Evolutionary conservation across 2,329 filamentous ascomycete genomes (phyloP).

Genomic region (Hymenoscyphus infarciens): DNA sequence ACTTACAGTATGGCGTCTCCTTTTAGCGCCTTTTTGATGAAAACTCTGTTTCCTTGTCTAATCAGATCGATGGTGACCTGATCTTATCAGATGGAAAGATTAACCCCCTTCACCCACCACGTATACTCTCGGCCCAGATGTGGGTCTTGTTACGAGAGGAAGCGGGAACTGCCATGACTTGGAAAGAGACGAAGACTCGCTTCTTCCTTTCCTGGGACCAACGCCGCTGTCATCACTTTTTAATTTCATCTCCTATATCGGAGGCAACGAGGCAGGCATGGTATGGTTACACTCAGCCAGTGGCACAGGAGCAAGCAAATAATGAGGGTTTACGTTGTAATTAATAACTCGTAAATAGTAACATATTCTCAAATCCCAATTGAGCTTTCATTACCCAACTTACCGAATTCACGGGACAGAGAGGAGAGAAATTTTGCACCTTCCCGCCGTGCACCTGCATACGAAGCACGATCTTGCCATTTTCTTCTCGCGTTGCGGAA

Average conservation of each 20-base stretch:
- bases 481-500: neutral
- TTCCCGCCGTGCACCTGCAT: neutral
- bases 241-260: neutral
- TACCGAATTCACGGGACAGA: neutral
- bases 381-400: neutral
- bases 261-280: neutral
- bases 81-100: neutral
- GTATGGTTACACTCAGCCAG: neutral
- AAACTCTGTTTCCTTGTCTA: constrained; percentile 1
- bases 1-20: neutral
- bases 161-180: neutral
- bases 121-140: neutral
- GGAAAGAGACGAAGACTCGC: neutral
- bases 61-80: neutral
- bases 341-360: neutral
- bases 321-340: neutral
- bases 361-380: neutral
- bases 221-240: constrained; percentile 1
- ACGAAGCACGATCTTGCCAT: neutral
- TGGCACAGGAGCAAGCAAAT: neutral
- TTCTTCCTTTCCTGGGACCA: neutral
- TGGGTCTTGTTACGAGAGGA: neutral
- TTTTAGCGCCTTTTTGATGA: neutral
- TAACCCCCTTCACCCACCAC: neutral
- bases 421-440: neutral